Evolutionary conservation across 352 stramenopile genomes (phyloP).

Genomic region (Globisporangium parvum): DNA sequence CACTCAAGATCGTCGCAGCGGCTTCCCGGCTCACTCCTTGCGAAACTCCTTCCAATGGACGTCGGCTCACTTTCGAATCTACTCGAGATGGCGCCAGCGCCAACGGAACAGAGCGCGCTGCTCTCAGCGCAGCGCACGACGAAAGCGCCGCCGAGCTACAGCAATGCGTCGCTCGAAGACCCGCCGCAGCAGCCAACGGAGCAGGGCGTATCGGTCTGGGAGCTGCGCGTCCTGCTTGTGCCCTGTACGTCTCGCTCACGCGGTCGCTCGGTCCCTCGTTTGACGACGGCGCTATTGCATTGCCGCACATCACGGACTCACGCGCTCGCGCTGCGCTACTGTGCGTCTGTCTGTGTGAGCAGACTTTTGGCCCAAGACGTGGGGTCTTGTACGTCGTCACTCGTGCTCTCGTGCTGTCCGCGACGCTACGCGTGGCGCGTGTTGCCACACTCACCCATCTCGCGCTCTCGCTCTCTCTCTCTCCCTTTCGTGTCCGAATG

Average conservation of each 20-base stretch:
- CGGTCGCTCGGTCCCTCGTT: neutral
- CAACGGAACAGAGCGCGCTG: conserved; percentile 29
- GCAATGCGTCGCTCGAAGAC: conserved; percentile 18
- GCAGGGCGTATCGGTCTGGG: conserved; percentile 36
- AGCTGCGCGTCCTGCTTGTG: conserved; percentile 64
- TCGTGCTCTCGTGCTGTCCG: neutral
- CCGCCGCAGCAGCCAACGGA: conserved; percentile 8
- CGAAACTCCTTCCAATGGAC: no score
- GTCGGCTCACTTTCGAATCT: no score
- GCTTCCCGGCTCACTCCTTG: no score
- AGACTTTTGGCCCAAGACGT: conserved; percentile 77
- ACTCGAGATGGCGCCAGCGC: no score
- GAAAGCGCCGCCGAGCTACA: neutral
- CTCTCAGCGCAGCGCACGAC: conserved; percentile 19
- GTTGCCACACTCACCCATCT: no score
- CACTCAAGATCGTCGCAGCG: no score
- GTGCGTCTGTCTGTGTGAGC: neutral
- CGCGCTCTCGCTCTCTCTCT: neutral
- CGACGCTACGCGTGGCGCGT: no score
- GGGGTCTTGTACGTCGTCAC: conserved; percentile 33
- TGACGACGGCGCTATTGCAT: neutral
- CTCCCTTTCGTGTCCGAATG: neutral
- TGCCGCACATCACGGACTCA: no score
- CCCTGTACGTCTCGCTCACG: conserved; percentile 46
- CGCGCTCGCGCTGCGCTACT: neutral